Percentiles rank a stretch among this genome's conserved stretches.
Evolutionary conservation across 495 filamentous ascomycete genomes (phyloP).

Genomic region (Aspergillus indologenus): DNA sequence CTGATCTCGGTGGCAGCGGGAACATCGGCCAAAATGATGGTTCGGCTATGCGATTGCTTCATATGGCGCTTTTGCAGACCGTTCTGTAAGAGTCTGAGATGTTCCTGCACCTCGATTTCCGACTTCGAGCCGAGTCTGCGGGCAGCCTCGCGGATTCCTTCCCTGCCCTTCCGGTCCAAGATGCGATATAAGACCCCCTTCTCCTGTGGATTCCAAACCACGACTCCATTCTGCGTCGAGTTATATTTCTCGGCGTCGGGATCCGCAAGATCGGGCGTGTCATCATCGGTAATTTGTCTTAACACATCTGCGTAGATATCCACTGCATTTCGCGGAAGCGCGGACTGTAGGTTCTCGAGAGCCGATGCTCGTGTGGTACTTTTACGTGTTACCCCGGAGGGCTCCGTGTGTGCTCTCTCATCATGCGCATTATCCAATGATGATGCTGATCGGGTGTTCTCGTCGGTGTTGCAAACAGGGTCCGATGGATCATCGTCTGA

Average conservation of each 20-base stretch:
- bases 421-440: background rate
- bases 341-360: slow-evolving; percentile 11
- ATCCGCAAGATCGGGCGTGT: slow-evolving; percentile 12
- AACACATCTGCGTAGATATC: slow-evolving; percentile 56
- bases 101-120: slow-evolving; percentile 67
- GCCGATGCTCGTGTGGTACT: slow-evolving; percentile 8
- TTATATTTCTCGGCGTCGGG: slow-evolving; percentile 18
- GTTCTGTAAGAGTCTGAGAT: slow-evolving; percentile 58
- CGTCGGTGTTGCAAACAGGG: slow-evolving; percentile 11
- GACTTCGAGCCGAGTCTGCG: slow-evolving; percentile 66
- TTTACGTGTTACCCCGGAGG: background rate
- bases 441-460: background rate
- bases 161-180: slow-evolving; percentile 59
- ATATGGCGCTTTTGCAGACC: slow-evolving; percentile 37
- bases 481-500: slow-evolving; percentile 35
- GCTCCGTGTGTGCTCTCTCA: background rate
- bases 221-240: slow-evolving; percentile 61
- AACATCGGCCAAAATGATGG: slow-evolving; percentile 42
- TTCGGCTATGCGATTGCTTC: slow-evolving; percentile 19
- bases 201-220: slow-evolving; percentile 66
- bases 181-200: slow-evolving; percentile 66
- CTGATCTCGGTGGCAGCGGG: slow-evolving; percentile 74
- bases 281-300: slow-evolving; percentile 51
- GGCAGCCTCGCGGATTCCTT: slow-evolving; percentile 59
- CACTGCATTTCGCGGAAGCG: slow-evolving; percentile 17